phyloP scores from a whole-genome alignment of 768 basidiomycete species.

The Clavulina sp. region DNA sequence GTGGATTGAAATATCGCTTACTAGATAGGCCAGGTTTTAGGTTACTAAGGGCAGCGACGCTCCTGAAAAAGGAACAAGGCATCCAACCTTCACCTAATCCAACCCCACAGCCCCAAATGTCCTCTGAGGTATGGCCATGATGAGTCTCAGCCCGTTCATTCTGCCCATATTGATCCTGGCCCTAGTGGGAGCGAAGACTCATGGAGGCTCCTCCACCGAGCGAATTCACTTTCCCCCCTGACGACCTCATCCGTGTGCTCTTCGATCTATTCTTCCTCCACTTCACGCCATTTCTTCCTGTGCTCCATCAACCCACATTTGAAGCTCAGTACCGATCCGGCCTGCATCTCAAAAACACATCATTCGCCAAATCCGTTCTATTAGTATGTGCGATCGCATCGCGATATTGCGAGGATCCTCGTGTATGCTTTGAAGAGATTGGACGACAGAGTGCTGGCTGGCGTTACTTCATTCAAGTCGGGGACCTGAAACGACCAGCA shows the following conservation, averaged over 20 bases:
- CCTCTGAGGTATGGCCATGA: too few species aligned
- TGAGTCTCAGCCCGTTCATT: too few species aligned
- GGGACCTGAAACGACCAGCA: neutral
- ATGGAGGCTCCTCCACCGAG: too few species aligned
- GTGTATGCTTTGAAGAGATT: conserved; percentile 24
- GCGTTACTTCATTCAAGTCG: conserved; percentile 45
- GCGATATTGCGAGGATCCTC: conserved; percentile 28
- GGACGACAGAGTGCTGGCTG: conserved; percentile 28
- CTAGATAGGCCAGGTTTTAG: too few species aligned
- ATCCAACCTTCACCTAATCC: too few species aligned
- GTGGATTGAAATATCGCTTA: too few species aligned
- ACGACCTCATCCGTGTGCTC: conserved; percentile 26
- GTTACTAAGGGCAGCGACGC: too few species aligned
- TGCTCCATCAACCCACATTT: neutral
- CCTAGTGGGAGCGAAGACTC: too few species aligned
- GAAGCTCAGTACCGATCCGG: neutral
- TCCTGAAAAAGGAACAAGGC: too few species aligned
- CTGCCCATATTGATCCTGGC: too few species aligned
- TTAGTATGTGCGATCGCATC: neutral
- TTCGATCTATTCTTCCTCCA: neutral
- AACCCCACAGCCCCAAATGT: too few species aligned
- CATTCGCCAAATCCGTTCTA: neutral
- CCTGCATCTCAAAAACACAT: neutral
- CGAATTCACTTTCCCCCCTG: conserved; percentile 50
- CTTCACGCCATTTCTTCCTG: neutral